Evolutionary conservation across 345 rosid genomes (phyloP).

Genomic region (Lepidium didymum): DNA sequence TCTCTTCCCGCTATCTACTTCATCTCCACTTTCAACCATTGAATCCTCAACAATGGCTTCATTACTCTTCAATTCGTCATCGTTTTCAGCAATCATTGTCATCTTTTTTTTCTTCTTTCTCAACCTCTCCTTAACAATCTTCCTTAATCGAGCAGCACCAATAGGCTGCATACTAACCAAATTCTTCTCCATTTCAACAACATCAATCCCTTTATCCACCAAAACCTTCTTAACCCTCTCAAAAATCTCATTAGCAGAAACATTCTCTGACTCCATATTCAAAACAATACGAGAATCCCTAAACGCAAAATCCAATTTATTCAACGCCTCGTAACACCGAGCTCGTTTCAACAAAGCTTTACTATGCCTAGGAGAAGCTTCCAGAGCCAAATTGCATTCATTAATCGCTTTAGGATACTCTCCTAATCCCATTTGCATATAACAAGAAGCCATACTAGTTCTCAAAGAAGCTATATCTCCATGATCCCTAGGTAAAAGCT

Average conservation of each 20-base stretch:
- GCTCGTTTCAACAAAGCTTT: constrained; percentile 89
- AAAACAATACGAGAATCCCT: constrained; percentile 71
- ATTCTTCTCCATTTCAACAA: constrained; percentile 49
- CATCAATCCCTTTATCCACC: constrained; percentile 54
- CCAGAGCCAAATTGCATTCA: constrained; percentile 77
- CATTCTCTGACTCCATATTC: constrained; percentile 74
- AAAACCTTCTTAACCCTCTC: constrained; percentile 59
- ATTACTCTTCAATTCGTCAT: constrained; percentile 29
- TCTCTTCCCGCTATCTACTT: constrained; percentile 5
- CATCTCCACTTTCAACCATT: constrained; percentile 9
- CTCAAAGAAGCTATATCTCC: constrained; percentile 73
- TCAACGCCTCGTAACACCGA: constrained; percentile 74
- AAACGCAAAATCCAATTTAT: constrained; percentile 73
- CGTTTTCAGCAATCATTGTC: constrained; percentile 14
- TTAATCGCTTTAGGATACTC: constrained; percentile 91
- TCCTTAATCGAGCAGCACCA: constrained; percentile 31
- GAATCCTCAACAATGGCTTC: constrained; percentile 34
- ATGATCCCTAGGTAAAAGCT: constrained; percentile 70
- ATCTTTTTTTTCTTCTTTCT: constrained; percentile 57
- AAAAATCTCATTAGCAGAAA: constrained; percentile 53
- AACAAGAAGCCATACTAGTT: constrained; percentile 84
- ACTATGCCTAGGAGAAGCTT: constrained; percentile 70
- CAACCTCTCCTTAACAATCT: constrained; percentile 57
- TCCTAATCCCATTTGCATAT: constrained; percentile 90
- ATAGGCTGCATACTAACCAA: constrained; percentile 31